Conservation (phyloP, 441 rosid genomes). For the Gossypium lobatum region DNA sequence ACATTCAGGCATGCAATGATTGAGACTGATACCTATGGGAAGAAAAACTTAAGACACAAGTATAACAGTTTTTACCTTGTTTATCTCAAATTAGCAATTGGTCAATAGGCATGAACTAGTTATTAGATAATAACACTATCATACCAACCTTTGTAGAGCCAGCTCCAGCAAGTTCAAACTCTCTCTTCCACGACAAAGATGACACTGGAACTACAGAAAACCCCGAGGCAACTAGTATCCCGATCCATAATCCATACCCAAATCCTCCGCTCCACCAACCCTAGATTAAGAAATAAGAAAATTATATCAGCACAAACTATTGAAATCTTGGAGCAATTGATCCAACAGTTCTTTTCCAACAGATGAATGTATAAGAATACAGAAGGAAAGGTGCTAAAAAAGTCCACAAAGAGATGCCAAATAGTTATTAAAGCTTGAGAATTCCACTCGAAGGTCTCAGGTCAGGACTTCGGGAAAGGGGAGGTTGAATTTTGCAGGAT, state of each 20-base stretch:
- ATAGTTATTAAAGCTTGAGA: neutral
- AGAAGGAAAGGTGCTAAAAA: neutral
- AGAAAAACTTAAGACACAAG: neutral
- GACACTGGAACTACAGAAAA: slow-evolving; percentile 79
- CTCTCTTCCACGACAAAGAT: slow-evolving; percentile 63
- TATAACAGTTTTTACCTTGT: neutral
- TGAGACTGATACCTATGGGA: neutral
- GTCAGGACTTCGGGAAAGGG: neutral
- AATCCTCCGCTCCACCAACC: slow-evolving; percentile 97
- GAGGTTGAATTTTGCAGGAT: neutral
- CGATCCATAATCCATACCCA: slow-evolving; percentile 85
- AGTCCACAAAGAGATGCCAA: neutral
- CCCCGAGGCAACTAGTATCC: slow-evolving; percentile 78
- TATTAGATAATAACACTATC: neutral
- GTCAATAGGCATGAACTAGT: slow-evolving; percentile 1
- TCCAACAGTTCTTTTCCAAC: neutral
- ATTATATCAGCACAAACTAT: slow-evolving; percentile 12
- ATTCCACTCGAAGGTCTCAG: neutral
- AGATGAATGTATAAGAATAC: neutral
- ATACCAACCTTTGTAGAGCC: slow-evolving; percentile 44
- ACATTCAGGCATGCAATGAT: neutral
- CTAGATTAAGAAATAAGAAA: slow-evolving; percentile 31
- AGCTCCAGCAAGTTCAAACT: slow-evolving; percentile 48
- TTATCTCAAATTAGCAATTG: neutral
- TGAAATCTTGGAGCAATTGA: neutral